These are phyloP conservation scores for Passiflora organensis DNA, from an alignment of 345 rosid species.

Conservation along the genomic window DNA sequence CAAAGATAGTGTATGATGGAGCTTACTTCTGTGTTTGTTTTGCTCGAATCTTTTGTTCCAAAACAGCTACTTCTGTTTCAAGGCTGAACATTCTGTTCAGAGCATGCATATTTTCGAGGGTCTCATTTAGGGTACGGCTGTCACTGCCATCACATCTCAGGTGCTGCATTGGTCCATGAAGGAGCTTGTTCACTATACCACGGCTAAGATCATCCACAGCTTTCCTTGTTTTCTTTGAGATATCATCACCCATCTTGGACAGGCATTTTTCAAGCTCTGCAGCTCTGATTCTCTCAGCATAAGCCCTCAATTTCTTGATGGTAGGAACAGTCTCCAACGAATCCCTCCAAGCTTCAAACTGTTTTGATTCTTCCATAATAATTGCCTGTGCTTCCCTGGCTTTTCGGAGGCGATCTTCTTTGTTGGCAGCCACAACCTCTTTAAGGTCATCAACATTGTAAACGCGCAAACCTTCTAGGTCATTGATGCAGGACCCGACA, in stretches of 20 bases:
- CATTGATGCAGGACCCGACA: slow-evolving; percentile 69
- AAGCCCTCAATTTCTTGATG: slow-evolving; percentile 87
- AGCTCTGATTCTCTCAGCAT: slow-evolving; percentile 80
- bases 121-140: slow-evolving; percentile 67
- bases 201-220: slow-evolving; percentile 91
- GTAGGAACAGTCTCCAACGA: slow-evolving; percentile 93
- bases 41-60: slow-evolving; percentile 82
- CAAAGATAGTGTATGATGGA: background rate
- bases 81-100: slow-evolving; percentile 91
- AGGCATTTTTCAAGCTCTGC: slow-evolving; percentile 86
- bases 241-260: slow-evolving; percentile 86
- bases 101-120: slow-evolving; percentile 97
- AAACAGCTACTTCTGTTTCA: slow-evolving; percentile 60
- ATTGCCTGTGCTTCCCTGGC: slow-evolving; percentile 95
- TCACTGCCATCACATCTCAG: slow-evolving; percentile 89
- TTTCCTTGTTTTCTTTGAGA: slow-evolving; percentile 74
- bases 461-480: slow-evolving; percentile 48
- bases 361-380: slow-evolving; percentile 69
- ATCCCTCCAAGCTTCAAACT: slow-evolving; percentile 94
- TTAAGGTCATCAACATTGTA: slow-evolving; percentile 93
- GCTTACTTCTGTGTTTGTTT: slow-evolving; percentile 43
- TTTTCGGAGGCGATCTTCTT: slow-evolving; percentile 83
- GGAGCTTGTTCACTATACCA: slow-evolving; percentile 87
- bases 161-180: slow-evolving; percentile 98
- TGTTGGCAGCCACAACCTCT: slow-evolving; percentile 98